phyloP scores from a whole-genome alignment of 1,284 basidiomycete species.

The Boletus semigastroideus region DNA sequence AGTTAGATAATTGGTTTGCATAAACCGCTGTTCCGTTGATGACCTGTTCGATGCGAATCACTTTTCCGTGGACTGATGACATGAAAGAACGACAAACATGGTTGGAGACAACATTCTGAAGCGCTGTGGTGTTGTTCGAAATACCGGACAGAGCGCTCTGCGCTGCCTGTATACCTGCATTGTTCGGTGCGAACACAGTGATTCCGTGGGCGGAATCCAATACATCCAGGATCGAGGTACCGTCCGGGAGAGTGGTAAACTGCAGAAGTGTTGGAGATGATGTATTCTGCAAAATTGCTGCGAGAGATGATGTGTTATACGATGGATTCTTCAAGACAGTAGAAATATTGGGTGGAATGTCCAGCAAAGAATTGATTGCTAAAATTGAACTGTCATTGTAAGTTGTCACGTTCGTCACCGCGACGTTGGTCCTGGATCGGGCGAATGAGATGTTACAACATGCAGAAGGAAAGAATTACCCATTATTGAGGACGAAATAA shows the following conservation, averaged over 20 bases:
- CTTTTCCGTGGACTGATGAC: background rate
- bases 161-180: conserved; percentile 47
- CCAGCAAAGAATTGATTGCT: conserved; percentile 51
- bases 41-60: conserved; percentile 38
- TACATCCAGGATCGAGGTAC: conserved; percentile 39
- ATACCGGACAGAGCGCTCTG: conserved; percentile 36
- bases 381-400: conserved; percentile 53
- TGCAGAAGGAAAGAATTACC: conserved; percentile 33
- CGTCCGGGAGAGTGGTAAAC: conserved; percentile 23
- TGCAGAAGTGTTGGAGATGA: too few relatives aligned
- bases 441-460: background rate
- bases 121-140: conserved; percentile 45
- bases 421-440: conserved; percentile 40
- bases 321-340: conserved; percentile 39
- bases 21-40: conserved; percentile 72
- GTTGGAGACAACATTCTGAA: conserved; percentile 54
- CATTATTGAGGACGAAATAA: conserved; percentile 54
- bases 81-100: conserved; percentile 46
- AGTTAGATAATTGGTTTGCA: conserved; percentile 46
- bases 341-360: conserved; percentile 52
- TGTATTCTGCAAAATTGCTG: conserved; percentile 22
- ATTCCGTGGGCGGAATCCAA: conserved; percentile 50
- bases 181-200: conserved; percentile 70
- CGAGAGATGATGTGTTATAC: conserved; percentile 28
- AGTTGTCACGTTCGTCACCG: conserved; percentile 45